Percentiles rank a stretch among this genome's conserved stretches.
Conservation (phyloP, 768 basidiomycete species). For the Hygrophoropsis aurantiaca region DNA sequence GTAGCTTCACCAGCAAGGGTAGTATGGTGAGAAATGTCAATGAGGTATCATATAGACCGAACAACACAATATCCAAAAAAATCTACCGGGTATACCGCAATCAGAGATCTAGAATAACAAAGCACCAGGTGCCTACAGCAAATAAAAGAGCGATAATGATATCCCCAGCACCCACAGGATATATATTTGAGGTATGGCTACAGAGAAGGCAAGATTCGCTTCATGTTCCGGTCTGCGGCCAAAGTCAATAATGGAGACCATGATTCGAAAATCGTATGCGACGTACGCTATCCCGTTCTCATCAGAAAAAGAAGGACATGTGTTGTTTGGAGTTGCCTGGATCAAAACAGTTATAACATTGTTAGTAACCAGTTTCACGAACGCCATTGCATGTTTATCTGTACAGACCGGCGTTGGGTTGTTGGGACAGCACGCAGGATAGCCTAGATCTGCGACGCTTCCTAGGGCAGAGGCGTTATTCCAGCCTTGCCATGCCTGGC, state of each 20-base stretch:
- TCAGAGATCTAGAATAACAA: too few relatives aligned
- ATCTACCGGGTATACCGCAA: too few relatives aligned
- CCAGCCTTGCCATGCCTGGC: constrained; percentile 66
- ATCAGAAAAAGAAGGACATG: constrained; percentile 75
- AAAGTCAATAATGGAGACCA: constrained; percentile 6
- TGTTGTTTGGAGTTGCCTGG: constrained; percentile 45
- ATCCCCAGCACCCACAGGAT: constrained; percentile 18
- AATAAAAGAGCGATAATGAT: constrained; percentile 10
- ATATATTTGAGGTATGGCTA: constrained; percentile 12
- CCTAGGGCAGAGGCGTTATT: constrained; percentile 63
- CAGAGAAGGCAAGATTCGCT: constrained; percentile 18
- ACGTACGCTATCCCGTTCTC: constrained; percentile 63
- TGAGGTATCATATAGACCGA: too few relatives aligned
- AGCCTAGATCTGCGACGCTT: constrained; percentile 56
- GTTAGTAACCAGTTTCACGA: background rate
- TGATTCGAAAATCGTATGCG: background rate
- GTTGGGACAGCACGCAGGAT: constrained; percentile 70
- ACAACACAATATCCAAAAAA: too few relatives aligned
- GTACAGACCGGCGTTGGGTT: too few relatives aligned
- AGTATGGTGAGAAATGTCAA: too few relatives aligned
- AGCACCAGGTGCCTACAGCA: constrained; percentile 13
- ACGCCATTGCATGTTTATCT: too few relatives aligned
- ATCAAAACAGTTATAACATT: background rate
- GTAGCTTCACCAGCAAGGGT: too few relatives aligned
- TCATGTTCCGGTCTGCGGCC: constrained; percentile 29